phyloP scores from a whole-genome alignment of 805 yeast species.

The Candida vartiovaarae region DNA sequence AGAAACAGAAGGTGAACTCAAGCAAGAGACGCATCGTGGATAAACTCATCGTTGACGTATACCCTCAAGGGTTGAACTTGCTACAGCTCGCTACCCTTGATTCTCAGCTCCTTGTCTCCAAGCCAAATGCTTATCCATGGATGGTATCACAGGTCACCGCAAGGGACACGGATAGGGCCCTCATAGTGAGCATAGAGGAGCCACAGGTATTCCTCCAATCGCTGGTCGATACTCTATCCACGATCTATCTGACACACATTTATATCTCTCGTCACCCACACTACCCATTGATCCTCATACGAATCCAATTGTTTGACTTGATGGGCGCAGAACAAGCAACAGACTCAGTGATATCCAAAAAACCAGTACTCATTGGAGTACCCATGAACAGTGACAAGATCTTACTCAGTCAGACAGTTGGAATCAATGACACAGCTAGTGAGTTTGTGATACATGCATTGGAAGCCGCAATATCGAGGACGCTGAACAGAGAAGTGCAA shows the following conservation, averaged over 20 bases:
- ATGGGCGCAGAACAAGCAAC: constrained; percentile 21
- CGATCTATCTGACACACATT: constrained; percentile 53
- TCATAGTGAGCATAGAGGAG: constrained; percentile 25
- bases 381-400: constrained; percentile 58
- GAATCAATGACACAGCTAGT: constrained; percentile 35
- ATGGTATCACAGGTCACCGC: constrained; percentile 16
- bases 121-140: constrained; percentile 38
- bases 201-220: constrained; percentile 45
- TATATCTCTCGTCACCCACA: constrained; percentile 61
- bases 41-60: constrained; percentile 26
- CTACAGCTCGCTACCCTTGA: constrained; percentile 68
- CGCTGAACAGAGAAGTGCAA: constrained; percentile 36
- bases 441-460: constrained; percentile 55
- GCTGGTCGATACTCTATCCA: constrained; percentile 40
- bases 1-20: neutral
- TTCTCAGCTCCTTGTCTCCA: constrained; percentile 54
- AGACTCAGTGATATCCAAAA: constrained; percentile 37
- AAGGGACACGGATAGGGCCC: constrained; percentile 24
- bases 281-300: constrained; percentile 49
- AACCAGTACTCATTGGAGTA: constrained; percentile 58
- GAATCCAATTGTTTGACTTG: constrained; percentile 65
- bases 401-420: constrained; percentile 19
- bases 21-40: constrained; percentile 18
- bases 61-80: constrained; percentile 52
- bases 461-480: constrained; percentile 40